phyloP scores from a whole-genome alignment of 2,329 filamentous ascomycete genomes.

The Stagonosporopsis rhizophila region DNA sequence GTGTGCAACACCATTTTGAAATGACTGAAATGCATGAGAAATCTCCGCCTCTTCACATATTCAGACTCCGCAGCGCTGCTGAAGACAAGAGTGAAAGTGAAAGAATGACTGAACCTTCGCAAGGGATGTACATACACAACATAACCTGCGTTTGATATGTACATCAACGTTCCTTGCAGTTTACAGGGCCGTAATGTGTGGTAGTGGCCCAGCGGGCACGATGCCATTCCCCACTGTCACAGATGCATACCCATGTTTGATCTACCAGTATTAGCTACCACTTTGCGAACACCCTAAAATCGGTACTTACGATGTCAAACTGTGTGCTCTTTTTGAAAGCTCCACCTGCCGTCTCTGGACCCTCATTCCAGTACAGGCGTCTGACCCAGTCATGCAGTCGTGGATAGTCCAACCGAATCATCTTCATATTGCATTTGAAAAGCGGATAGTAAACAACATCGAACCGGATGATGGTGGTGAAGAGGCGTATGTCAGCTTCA shows the following conservation, averaged over 20 bases:
- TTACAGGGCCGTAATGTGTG: constrained; percentile 30
- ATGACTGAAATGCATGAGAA: no score
- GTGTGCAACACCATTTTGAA: no score
- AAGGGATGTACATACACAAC: no score
- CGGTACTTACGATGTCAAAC: constrained; percentile 32
- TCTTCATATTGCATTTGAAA: constrained; percentile 81
- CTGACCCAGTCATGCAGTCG: constrained; percentile 80
- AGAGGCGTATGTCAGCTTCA: constrained; percentile 58
- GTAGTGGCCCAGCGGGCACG: constrained; percentile 31
- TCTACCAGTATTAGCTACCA: constrained; percentile 27
- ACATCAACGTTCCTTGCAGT: not conserved
- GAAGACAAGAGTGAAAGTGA: no score
- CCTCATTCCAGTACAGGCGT: constrained; percentile 78
- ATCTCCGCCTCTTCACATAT: no score
- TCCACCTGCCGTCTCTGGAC: constrained; percentile 35
- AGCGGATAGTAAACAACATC: constrained; percentile 60
- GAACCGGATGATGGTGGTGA: constrained; percentile 67
- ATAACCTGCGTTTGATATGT: no score
- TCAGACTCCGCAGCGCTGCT: no score
- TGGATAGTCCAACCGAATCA: constrained; percentile 85
- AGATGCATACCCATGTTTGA: constrained; percentile 39
- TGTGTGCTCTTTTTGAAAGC: constrained; percentile 40
- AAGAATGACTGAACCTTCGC: no score
- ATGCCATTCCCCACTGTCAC: constrained; percentile 33
- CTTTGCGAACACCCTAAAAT: not conserved